These are phyloP conservation scores for Metschnikowia matae DNA, from an alignment of 805 yeast species.

Conservation along the genomic window DNA sequence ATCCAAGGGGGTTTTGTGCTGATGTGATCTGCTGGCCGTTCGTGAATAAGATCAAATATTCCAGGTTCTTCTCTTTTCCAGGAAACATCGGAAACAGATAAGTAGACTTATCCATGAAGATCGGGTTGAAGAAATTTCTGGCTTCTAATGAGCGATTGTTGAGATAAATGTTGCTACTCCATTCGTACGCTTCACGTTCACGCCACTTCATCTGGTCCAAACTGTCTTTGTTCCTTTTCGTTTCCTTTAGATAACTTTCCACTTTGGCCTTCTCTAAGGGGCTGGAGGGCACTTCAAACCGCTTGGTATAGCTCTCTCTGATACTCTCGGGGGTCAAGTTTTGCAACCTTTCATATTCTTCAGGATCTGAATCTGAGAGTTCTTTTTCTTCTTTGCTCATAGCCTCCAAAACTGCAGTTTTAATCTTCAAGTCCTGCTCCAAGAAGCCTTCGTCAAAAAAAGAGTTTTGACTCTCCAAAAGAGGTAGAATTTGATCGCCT, in stretches of 20 bases:
- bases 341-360: conserved; percentile 14
- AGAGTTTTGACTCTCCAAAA: conserved; percentile 1
- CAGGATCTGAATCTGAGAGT: conserved; percentile 8
- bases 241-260: conserved; percentile 40
- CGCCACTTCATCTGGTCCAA: conserved; percentile 45
- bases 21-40: conserved; percentile 35
- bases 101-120: conserved; percentile 10
- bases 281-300: background rate
- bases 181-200: conserved; percentile 49
- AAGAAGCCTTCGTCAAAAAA: background rate
- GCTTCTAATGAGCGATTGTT: conserved; percentile 39
- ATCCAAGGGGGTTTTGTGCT: conserved; percentile 38
- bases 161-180: conserved; percentile 37
- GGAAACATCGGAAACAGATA: conserved; percentile 17
- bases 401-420: conserved; percentile 23
- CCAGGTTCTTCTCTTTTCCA: conserved; percentile 12
- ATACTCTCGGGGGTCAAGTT: conserved; percentile 18
- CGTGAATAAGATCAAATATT: conserved; percentile 29
- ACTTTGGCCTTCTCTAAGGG: conserved; percentile 19
- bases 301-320: conserved; percentile 11
- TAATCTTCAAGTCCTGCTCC: conserved; percentile 16
- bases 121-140: conserved; percentile 45
- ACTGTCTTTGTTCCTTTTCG: conserved; percentile 37
- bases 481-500: conserved; percentile 6
- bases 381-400: conserved; percentile 17